Base-by-base conservation (phyloP, 495 filamentous ascomycete genomes). In the Talaromyces nanjingensis region DNA sequence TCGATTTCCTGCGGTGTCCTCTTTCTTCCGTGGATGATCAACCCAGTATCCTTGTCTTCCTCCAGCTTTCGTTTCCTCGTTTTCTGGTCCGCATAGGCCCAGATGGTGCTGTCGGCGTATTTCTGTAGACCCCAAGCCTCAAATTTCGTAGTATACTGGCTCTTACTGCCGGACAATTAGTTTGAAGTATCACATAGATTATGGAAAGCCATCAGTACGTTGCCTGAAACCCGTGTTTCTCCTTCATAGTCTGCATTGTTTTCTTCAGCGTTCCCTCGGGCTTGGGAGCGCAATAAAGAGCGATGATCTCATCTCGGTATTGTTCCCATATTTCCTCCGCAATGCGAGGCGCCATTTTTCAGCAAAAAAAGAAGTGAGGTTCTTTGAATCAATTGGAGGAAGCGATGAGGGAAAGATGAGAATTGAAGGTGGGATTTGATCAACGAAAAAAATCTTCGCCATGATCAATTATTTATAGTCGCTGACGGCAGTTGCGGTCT, bases 141-240 rank as follows among this genome's bases (percentile, higher is more conserved):
- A 6, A 62, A 20, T 24, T 62, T 62, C n/a, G 20, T 52, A 12
- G 39, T 62, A 52, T 62, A 62, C 27, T 62, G 59, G 59, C 16
- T 49, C n/a, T 62, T 25, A 3, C 58, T 60, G 12, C 9, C 6
- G 49, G 16, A 52, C 31, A 33, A 53, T 14, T 8, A 60, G 59
- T 24, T 11, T 47, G 14, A 18, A 47, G 9, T 18, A 49, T 29
- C 37, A 62, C 6, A 45, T 18, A 27, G 11, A n/a, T 27, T 62
- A 39, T 24, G 20, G 14, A 14, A 31, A 29, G 11, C 18, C 18
- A 47, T 47, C 22, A 42, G 34, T 60, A 60, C 59, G 39, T 62
- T 42, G 59, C 59, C 25, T 47, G 45, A 29, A 62, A 62, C 6
- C 59, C 59, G 27, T 53, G 8, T 29, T 9, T 49, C 37, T 62